Percentiles rank a stretch among this genome's conserved stretches.
Evolutionary conservation across 2,329 filamentous ascomycete species (phyloP).

Genomic region (Fusarium sp.): DNA sequence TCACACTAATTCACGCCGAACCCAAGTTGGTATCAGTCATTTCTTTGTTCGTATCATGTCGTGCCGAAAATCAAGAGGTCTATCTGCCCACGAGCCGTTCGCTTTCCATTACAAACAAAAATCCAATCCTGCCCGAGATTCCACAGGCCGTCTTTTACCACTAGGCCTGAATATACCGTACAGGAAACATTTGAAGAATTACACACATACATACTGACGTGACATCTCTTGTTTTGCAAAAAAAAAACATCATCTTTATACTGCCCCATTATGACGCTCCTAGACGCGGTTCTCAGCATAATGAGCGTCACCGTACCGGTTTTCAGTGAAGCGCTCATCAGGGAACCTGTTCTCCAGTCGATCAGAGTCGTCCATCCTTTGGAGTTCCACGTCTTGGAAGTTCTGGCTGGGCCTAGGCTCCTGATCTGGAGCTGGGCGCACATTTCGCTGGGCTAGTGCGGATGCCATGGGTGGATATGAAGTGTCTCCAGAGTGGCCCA

Average conservation of each 20-base stretch:
- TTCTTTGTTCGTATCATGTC: slow-evolving; percentile 36
- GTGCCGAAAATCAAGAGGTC: slow-evolving; percentile 26
- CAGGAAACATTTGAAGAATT: slow-evolving; percentile 9
- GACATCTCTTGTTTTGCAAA: not conserved
- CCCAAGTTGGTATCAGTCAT: slow-evolving; percentile 3
- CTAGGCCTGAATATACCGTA: slow-evolving; percentile 4
- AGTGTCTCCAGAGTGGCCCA: slow-evolving; percentile 44
- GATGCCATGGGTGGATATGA: slow-evolving; percentile 43
- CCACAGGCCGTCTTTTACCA: not conserved
- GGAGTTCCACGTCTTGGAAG: slow-evolving; percentile 50
- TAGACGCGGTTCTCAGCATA: slow-evolving; percentile 12
- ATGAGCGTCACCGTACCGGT: slow-evolving; percentile 11
- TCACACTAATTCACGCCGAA: not conserved
- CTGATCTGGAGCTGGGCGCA: slow-evolving; percentile 16
- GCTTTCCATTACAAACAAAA: slow-evolving; percentile 18
- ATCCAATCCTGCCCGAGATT: not conserved
- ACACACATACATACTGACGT: slow-evolving; percentile 9
- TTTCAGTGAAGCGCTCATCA: slow-evolving; percentile 13
- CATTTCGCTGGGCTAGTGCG: slow-evolving; percentile 36
- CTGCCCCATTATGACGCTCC: not conserved
- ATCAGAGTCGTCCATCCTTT: slow-evolving; percentile 33
- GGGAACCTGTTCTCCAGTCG: slow-evolving; percentile 28
- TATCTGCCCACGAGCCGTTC: slow-evolving; percentile 20
- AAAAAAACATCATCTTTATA: not conserved
- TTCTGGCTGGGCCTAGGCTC: slow-evolving; percentile 28